phyloP scores from a whole-genome alignment of 2,329 filamentous ascomycete species.

The Scedosporium apiospermum region DNA sequence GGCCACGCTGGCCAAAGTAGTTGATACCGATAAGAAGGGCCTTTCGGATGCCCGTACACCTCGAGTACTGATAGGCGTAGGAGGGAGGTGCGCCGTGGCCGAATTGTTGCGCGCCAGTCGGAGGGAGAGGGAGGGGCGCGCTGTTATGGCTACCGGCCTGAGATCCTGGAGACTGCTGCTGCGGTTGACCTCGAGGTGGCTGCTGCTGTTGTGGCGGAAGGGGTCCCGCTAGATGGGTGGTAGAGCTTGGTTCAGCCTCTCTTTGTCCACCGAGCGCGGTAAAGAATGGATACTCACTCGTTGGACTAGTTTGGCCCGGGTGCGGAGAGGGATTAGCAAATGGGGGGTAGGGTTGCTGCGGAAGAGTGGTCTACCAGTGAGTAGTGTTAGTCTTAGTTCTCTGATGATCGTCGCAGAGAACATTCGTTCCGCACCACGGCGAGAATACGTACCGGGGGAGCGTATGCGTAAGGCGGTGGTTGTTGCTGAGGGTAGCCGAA shows the following conservation, averaged over 20 bases:
- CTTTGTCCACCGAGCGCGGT: not conserved
- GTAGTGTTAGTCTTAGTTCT: not conserved
- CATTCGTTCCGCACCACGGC: not conserved
- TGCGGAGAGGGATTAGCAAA: not conserved
- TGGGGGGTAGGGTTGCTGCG: not conserved
- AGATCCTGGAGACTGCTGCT: not conserved
- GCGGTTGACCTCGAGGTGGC: not conserved
- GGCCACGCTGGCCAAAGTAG: slow-evolving; percentile 86
- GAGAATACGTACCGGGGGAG: not conserved
- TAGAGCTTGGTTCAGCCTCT: not conserved
- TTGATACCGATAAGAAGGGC: slow-evolving; percentile 91
- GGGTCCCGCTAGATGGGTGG: not conserved
- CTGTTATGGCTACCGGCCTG: not conserved
- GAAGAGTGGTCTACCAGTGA: not conserved
- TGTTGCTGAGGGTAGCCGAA: slow-evolving; percentile 2
- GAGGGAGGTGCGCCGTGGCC: slow-evolving; percentile 69
- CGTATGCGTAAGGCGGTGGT: not conserved
- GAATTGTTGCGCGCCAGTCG: slow-evolving; percentile 58
- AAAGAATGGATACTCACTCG: not conserved
- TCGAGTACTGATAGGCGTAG: slow-evolving; percentile 84
- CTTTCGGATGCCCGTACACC: slow-evolving; percentile 80
- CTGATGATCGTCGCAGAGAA: not conserved
- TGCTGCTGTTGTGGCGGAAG: not conserved
- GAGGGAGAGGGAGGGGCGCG: slow-evolving; percentile 46
- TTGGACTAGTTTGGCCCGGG: not conserved